These are phyloP conservation scores for Lichtheimia ramosa DNA, from an alignment of 371 early-diverging fungal species.

Conservation along the genomic window DNA sequence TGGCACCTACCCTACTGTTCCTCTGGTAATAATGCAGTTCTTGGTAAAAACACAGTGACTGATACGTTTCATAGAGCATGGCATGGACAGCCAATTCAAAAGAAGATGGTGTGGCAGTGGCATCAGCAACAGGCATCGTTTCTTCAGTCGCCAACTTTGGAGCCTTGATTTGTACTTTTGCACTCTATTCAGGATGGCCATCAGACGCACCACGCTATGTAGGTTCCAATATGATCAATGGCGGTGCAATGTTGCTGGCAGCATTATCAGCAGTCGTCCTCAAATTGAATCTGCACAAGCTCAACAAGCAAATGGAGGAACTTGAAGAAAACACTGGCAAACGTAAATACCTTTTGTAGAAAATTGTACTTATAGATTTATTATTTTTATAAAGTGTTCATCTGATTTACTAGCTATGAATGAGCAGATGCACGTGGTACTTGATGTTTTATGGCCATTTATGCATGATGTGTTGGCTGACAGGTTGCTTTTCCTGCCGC, in stretches of 20 bases:
- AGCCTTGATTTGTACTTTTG: conserved; percentile 47
- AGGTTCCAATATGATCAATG: conserved; percentile 52
- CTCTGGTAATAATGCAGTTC: conserved; percentile 27
- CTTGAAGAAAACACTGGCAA: conserved; percentile 13
- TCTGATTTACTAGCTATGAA: too few relatives aligned
- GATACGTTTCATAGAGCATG: conserved; percentile 32
- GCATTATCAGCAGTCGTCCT: conserved; percentile 34
- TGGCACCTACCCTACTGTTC: conserved; percentile 51
- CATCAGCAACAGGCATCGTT: conserved; percentile 50
- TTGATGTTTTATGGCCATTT: too few relatives aligned
- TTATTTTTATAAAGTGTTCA: too few relatives aligned
- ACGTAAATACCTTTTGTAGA: conserved; percentile 14
- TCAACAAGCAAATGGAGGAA: conserved; percentile 33
- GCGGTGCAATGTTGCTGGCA: conserved; percentile 47
- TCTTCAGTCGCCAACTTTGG: conserved; percentile 52
- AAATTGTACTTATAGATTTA: too few relatives aligned
- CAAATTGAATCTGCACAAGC: conserved; percentile 21
- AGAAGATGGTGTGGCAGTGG: conserved; percentile 39
- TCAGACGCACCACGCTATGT: conserved; percentile 48
- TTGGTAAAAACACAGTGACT: background rate
- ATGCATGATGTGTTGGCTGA: too few relatives aligned
- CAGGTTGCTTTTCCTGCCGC: too few relatives aligned
- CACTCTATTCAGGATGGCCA: conserved; percentile 49
- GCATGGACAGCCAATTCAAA: conserved; percentile 54
- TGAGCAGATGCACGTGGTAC: too few relatives aligned